phyloP scores from a whole-genome alignment of 2,329 filamentous ascomycete species.

The Bipolaris cookei region DNA sequence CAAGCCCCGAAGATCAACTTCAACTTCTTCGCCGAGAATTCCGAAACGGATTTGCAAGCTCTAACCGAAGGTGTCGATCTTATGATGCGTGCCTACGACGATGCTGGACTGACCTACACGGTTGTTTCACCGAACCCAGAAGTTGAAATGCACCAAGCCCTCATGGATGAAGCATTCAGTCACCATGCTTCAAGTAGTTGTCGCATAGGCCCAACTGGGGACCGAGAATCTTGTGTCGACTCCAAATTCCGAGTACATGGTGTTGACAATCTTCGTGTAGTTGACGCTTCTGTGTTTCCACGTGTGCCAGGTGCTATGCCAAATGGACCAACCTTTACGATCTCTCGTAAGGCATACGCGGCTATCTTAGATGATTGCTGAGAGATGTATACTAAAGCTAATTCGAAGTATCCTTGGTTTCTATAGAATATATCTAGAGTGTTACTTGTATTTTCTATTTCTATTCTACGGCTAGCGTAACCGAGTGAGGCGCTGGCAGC shows the following conservation, averaged over 20 bases:
- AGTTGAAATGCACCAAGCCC: constrained; percentile 33
- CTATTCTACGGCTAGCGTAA: too few species aligned
- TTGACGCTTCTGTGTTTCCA: constrained; percentile 63
- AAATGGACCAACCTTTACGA: constrained; percentile 3
- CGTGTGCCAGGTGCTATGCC: neutral
- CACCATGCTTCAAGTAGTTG: constrained; percentile 4
- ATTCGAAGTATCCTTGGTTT: neutral
- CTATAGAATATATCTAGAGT: too few species aligned
- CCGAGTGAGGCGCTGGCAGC: too few species aligned
- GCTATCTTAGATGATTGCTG: neutral
- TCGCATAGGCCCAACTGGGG: neutral
- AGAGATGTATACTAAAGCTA: too few species aligned
- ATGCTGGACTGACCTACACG: neutral
- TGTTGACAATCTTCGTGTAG: constrained; percentile 63
- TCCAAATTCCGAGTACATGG: constrained; percentile 63
- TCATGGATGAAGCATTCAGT: constrained; percentile 1
- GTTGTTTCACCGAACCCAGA: neutral
- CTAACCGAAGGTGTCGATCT: constrained; percentile 61
- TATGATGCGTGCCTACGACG: neutral
- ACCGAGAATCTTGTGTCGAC: neutral
- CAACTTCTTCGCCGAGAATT: constrained; percentile 47
- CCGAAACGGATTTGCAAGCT: constrained; percentile 58
- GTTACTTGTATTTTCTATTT: too few species aligned
- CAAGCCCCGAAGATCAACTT: constrained; percentile 64
- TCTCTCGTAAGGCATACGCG: neutral